Evolutionary conservation across 2,329 filamentous ascomycete species (phyloP).

Genomic region (Pestalotiopsis sp.): DNA sequence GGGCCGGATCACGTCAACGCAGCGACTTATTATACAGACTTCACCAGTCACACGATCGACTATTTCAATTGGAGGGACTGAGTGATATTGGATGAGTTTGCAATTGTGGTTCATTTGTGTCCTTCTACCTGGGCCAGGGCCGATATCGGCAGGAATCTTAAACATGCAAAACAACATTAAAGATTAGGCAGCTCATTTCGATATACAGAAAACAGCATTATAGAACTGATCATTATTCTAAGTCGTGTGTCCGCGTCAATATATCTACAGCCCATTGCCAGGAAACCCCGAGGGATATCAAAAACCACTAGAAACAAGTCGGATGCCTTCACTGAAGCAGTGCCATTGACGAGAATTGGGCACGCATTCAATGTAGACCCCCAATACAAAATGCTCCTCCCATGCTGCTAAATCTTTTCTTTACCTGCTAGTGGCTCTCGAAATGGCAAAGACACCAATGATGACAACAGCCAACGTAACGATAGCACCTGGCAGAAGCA

Average conservation of each 20-base stretch:
- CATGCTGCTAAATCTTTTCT: constrained; percentile 12
- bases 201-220: not conserved
- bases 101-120: too few relatives aligned
- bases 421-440: constrained; percentile 62
- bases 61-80: too few relatives aligned
- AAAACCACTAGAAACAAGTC: not conserved
- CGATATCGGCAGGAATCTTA: too few relatives aligned
- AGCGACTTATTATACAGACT: too few relatives aligned
- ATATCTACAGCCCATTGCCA: not conserved
- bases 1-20: too few relatives aligned
- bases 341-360: not conserved
- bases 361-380: not conserved
- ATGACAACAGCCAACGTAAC: constrained; percentile 95
- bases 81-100: too few relatives aligned
- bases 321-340: not conserved
- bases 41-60: too few relatives aligned
- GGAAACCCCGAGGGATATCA: not conserved
- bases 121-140: too few relatives aligned
- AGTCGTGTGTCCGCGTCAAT: not conserved
- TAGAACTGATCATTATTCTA: not conserved
- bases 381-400: not conserved
- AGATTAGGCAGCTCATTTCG: not conserved
- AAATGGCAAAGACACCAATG: constrained; percentile 86
- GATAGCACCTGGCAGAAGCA: constrained; percentile 90
- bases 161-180: too few relatives aligned